These are phyloP conservation scores for Tilletiopsis washingtonensis DNA, from an alignment of 1,284 basidiomycete species.

Conservation along the genomic window DNA sequence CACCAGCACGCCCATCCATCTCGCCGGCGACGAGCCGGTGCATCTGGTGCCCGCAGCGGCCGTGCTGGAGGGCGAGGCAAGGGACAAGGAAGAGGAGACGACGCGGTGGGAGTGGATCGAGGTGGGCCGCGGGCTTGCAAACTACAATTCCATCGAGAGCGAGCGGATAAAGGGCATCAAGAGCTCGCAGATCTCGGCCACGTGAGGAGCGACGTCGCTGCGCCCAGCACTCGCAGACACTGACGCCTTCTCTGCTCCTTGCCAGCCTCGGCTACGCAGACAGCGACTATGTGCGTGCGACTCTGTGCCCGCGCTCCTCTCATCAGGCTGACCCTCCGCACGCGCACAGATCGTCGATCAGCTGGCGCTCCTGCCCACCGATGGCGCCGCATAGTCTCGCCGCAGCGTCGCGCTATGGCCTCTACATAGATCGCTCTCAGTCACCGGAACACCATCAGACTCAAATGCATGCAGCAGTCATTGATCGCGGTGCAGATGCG, in stretches of 20 bases:
- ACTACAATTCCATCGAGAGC: conserved; percentile 92
- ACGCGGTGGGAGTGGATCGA: conserved; percentile 67
- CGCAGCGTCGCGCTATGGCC: too few species aligned
- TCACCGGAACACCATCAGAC: too few species aligned
- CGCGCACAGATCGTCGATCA: conserved; percentile 6
- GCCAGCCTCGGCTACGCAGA: conserved; percentile 84
- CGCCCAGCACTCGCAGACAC: conserved; percentile 63
- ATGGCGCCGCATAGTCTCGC: too few species aligned
- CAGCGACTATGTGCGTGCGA: conserved; percentile 77
- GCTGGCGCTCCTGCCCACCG: conserved; percentile 1
- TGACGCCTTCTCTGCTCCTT: too few species aligned
- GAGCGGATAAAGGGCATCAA: conserved; percentile 67
- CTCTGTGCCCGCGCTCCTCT: too few species aligned
- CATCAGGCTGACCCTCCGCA: too few species aligned
- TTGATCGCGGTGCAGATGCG: too few species aligned
- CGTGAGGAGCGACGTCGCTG: neutral
- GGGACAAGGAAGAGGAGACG: conserved; percentile 16
- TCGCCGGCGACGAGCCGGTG: neutral
- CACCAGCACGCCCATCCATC: neutral
- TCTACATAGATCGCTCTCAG: too few species aligned
- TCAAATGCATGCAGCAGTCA: too few species aligned
- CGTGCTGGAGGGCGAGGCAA: neutral
- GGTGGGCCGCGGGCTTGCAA: conserved; percentile 85
- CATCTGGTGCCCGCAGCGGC: neutral
- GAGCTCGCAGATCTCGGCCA: conserved; percentile 3